Conservation (phyloP, 345 rosid genomes). For the Syzygium aromaticum region DNA sequence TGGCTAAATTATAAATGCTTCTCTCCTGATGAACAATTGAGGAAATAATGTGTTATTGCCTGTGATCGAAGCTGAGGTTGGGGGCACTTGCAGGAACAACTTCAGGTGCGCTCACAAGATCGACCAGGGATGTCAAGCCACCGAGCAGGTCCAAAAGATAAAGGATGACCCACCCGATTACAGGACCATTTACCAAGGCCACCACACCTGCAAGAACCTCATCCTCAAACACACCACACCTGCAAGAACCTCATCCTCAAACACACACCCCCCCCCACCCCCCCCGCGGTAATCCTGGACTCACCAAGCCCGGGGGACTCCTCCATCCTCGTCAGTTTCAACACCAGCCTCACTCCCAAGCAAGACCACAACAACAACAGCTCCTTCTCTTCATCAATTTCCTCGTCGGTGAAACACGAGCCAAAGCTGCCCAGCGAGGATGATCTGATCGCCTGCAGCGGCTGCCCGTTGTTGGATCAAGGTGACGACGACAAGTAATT, state of each 20-base stretch:
- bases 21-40: background rate
- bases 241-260: slow-evolving; percentile 4
- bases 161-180: slow-evolving; percentile 24
- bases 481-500: background rate
- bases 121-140: slow-evolving; percentile 43
- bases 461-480: background rate
- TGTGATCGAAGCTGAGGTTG: background rate
- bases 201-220: slow-evolving; percentile 26
- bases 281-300: slow-evolving; percentile 5
- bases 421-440: background rate
- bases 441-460: background rate
- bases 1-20: background rate
- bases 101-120: slow-evolving; percentile 37
- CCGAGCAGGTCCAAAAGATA: slow-evolving; percentile 38
- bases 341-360: background rate
- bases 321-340: slow-evolving; percentile 18
- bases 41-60: background rate
- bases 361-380: background rate
- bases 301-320: background rate
- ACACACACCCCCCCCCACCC: too few species aligned
- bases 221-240: slow-evolving; percentile 20
- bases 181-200: slow-evolving; percentile 31
- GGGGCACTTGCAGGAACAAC: slow-evolving; percentile 18
- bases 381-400: background rate
- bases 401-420: background rate